Percentiles rank a stretch among this genome's conserved stretches.
Evolutionary conservation across 306 rosid genomes (phyloP).

Genomic region (Vicia sativa): DNA sequence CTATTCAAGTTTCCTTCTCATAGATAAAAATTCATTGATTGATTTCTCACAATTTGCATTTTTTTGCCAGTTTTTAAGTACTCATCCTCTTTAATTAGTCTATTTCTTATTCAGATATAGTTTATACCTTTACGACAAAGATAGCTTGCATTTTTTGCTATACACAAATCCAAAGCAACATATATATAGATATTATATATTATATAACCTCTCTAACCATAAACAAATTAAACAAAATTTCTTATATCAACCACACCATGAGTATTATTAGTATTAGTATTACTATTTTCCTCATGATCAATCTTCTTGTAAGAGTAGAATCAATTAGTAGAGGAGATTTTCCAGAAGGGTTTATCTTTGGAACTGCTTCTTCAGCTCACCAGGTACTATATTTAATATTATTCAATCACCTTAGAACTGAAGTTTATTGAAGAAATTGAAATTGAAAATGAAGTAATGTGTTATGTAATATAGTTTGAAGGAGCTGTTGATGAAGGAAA

Average conservation of each 20-base stretch:
- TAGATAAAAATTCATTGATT: not conserved
- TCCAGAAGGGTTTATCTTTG: constrained; percentile 82
- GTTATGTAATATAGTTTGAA: constrained; percentile 61
- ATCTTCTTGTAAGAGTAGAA: constrained; percentile 45
- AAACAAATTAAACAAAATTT: constrained; percentile 23
- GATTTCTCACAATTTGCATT: not conserved
- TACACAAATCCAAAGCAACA: constrained; percentile 34
- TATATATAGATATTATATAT: not conserved
- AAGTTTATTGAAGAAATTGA: not conserved
- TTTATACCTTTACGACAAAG: constrained; percentile 51
- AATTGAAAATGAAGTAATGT: constrained; percentile 14
- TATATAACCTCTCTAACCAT: not conserved
- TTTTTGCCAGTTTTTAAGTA: constrained; percentile 27
- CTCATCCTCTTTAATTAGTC: constrained; percentile 32
- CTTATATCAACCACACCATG: constrained; percentile 52
- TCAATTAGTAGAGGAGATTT: constrained; percentile 76
- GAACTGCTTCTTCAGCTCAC: constrained; percentile 95
- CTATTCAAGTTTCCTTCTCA: constrained; percentile 41
- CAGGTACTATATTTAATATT: constrained; percentile 57
- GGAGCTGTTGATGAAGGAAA: constrained; percentile 93
- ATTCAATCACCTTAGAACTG: not conserved
- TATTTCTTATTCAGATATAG: constrained; percentile 37
- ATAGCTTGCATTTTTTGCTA: constrained; percentile 36
- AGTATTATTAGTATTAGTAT: constrained; percentile 16
- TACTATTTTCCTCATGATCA: constrained; percentile 39